Evolutionary conservation across 208 protist genomes (phyloP).

Genomic region (Tetramitus jugosus): DNA sequence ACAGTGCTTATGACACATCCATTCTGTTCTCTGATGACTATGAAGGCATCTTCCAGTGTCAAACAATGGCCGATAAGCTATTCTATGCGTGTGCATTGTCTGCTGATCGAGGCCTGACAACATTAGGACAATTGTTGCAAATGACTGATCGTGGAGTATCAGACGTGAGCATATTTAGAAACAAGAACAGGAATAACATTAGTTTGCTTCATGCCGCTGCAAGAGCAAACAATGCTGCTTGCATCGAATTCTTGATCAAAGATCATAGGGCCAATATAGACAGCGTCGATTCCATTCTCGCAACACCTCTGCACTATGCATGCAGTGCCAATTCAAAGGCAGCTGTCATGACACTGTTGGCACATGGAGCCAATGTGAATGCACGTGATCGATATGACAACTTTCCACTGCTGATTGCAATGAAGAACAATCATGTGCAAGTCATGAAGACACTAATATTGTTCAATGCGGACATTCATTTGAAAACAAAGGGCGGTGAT

Average conservation of each 20-base stretch:
- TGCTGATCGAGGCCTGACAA: too few species aligned
- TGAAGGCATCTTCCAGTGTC: too few species aligned
- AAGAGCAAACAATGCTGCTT: not conserved
- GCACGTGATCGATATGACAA: not conserved
- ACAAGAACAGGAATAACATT: not conserved
- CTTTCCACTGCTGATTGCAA: not conserved
- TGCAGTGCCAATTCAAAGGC: not conserved
- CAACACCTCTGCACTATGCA: not conserved
- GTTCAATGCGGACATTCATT: slow-evolving; percentile 1
- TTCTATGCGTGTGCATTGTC: too few species aligned
- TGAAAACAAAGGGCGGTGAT: not conserved
- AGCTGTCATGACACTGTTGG: not conserved
- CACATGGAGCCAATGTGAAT: not conserved
- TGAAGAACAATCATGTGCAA: not conserved
- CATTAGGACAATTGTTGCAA: too few species aligned
- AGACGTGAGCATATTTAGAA: not conserved
- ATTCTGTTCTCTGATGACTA: too few species aligned
- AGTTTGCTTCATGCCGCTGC: not conserved
- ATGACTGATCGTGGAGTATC: too few species aligned
- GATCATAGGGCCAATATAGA: too few species aligned
- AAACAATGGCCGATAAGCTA: too few species aligned
- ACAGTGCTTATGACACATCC: too few species aligned
- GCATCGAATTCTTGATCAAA: not conserved
- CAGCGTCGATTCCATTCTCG: not conserved
- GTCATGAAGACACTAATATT: not conserved